A percentile compares a stretch with the other conserved stretches of the same genome.
These are phyloP conservation scores for Xylona heveae DNA, from an alignment of 495 filamentous ascomycete species.

Conservation along the genomic window DNA sequence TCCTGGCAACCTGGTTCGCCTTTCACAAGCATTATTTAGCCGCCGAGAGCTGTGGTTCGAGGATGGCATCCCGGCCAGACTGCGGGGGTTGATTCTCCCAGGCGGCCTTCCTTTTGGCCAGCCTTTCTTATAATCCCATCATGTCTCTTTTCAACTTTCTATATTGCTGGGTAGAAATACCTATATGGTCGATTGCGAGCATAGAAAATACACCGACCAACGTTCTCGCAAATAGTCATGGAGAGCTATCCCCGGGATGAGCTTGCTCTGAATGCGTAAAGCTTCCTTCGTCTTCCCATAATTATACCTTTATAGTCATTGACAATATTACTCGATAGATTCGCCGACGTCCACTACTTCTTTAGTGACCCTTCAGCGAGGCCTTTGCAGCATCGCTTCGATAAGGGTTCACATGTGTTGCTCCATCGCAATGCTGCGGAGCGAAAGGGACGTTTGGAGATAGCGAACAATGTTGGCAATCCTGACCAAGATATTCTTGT, in stretches of 20 bases:
- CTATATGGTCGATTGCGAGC: background rate
- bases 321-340: too few species aligned
- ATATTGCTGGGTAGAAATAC: constrained; percentile 1
- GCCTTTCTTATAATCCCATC: too few species aligned
- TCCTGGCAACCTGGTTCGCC: too few species aligned
- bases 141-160: background rate
- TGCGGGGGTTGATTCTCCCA: too few species aligned
- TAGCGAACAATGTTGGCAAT: constrained; percentile 73
- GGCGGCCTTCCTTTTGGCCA: too few species aligned
- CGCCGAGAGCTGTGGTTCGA: too few species aligned
- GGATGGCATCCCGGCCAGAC: too few species aligned
- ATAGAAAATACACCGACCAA: background rate
- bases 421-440: constrained; percentile 54
- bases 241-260: background rate
- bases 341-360: constrained; percentile 78
- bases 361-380: constrained; percentile 49
- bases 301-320: constrained; percentile 2
- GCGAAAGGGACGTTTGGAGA: constrained; percentile 50
- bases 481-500: constrained; percentile 79
- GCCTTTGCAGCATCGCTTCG: constrained; percentile 67
- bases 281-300: background rate
- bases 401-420: constrained; percentile 77
- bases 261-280: background rate
- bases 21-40: too few species aligned
- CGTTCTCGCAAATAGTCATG: background rate